Conservation (phyloP, 1,284 basidiomycete species). For the Apiotrichum gracile region DNA sequence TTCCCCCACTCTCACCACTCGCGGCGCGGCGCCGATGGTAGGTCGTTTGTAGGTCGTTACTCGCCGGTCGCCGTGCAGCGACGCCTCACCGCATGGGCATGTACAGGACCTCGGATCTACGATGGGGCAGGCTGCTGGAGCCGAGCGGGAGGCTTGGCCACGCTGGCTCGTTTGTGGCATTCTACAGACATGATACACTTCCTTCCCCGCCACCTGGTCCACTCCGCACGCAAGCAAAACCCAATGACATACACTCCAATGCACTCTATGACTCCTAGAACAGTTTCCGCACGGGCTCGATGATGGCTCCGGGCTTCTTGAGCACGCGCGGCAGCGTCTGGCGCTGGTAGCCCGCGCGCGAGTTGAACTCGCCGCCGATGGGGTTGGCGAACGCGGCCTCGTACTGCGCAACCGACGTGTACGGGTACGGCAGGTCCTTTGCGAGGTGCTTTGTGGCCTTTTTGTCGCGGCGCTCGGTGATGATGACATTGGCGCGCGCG, state of each 20-base stretch:
- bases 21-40: no score
- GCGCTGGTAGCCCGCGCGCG: constrained; percentile 75
- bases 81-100: no score
- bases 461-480: constrained; percentile 89
- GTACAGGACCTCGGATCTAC: no score
- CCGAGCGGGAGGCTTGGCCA: background rate
- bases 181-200: no score
- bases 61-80: no score
- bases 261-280: constrained; percentile 38
- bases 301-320: constrained; percentile 77
- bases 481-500: constrained; percentile 78
- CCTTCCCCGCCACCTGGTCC: background rate
- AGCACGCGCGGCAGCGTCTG: constrained; percentile 75
- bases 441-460: constrained; percentile 83
- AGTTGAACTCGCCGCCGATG: constrained; percentile 89
- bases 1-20: background rate
- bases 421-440: constrained; percentile 88
- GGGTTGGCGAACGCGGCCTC: constrained; percentile 74
- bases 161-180: background rate
- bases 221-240: background rate
- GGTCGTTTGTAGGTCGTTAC: background rate
- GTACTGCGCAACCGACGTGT: constrained; percentile 83
- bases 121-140: no score
- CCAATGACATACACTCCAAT: background rate
- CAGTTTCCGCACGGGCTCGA: constrained; percentile 63